Percentiles rank a stretch among this genome's conserved stretches.
Evolutionary conservation across 2,329 filamentous ascomycete species (phyloP).

Genomic region (Hymenoscyphus scutula): DNA sequence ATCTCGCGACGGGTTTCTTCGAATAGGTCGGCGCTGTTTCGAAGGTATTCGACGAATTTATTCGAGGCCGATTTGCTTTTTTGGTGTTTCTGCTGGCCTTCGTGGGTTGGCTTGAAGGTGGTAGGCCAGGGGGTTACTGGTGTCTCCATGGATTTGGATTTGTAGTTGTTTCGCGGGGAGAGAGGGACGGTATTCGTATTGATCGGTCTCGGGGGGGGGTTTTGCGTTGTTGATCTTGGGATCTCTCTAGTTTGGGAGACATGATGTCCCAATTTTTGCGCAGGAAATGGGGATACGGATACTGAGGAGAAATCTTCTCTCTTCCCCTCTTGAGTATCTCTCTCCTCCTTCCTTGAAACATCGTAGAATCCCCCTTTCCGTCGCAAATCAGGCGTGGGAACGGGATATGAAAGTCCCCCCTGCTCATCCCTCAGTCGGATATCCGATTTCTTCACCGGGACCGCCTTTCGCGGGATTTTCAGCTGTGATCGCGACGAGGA

Average conservation of each 20-base stretch:
- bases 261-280: neutral
- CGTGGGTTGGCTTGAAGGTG: neutral
- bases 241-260: neutral
- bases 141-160: neutral
- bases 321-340: neutral
- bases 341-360: neutral
- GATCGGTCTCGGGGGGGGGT: neutral
- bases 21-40: slow-evolving; percentile 15
- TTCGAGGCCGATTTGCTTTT: neutral
- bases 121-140: neutral
- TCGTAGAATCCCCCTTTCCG: neutral
- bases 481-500: neutral
- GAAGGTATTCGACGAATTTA: slow-evolving; percentile 17
- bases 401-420: neutral
- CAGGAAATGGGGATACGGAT: neutral
- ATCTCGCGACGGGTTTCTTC: slow-evolving; percentile 20
- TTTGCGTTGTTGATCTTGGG: neutral
- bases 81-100: neutral
- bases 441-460: neutral
- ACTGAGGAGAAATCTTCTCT: neutral
- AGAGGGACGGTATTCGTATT: neutral
- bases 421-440: neutral
- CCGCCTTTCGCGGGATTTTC: neutral
- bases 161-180: neutral
- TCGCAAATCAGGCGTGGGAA: neutral